Evolutionary conservation across 306 rosid species (phyloP).

Genomic region (Vachellia pachyceras): DNA sequence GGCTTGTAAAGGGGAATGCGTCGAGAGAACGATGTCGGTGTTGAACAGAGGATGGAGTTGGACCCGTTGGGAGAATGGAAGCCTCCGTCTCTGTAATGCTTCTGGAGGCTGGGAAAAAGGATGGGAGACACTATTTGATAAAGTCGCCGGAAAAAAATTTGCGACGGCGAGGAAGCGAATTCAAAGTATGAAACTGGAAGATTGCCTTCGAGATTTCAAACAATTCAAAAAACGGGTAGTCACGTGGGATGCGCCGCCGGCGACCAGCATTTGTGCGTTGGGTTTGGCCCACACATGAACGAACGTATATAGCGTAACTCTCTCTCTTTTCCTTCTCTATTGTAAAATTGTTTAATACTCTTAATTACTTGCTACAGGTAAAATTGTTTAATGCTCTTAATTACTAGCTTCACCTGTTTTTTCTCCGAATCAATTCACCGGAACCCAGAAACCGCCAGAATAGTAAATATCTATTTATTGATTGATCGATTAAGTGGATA

Average conservation of each 20-base stretch:
- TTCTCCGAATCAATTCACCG: not conserved
- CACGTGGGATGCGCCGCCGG: slow-evolving; percentile 66
- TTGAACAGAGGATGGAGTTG: slow-evolving; percentile 75
- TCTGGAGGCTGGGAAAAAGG: slow-evolving; percentile 62
- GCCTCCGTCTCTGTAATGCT: slow-evolving; percentile 69
- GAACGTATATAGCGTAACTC: not conserved
- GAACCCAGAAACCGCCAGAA: not conserved
- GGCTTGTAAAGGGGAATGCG: slow-evolving; percentile 64
- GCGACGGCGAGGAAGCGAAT: slow-evolving; percentile 49
- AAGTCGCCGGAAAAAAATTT: slow-evolving; percentile 48
- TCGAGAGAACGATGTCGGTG: slow-evolving; percentile 48
- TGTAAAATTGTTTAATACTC: not conserved
- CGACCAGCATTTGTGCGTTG: slow-evolving; percentile 53
- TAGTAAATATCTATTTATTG: too few species aligned
- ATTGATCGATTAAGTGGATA: not conserved
- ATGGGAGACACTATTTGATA: slow-evolving; percentile 68
- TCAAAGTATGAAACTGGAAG: slow-evolving; percentile 35
- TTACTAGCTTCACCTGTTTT: not conserved
- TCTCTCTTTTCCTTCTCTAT: not conserved
- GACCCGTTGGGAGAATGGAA: slow-evolving; percentile 69
- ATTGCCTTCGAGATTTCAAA: slow-evolving; percentile 51
- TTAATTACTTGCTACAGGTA: not conserved
- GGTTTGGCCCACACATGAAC: slow-evolving; percentile 27
- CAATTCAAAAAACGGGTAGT: slow-evolving; percentile 44
- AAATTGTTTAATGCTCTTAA: not conserved